Evolutionary conservation across 768 basidiomycete genomes (phyloP).

Genomic region (Calocybe gangraenosa): DNA sequence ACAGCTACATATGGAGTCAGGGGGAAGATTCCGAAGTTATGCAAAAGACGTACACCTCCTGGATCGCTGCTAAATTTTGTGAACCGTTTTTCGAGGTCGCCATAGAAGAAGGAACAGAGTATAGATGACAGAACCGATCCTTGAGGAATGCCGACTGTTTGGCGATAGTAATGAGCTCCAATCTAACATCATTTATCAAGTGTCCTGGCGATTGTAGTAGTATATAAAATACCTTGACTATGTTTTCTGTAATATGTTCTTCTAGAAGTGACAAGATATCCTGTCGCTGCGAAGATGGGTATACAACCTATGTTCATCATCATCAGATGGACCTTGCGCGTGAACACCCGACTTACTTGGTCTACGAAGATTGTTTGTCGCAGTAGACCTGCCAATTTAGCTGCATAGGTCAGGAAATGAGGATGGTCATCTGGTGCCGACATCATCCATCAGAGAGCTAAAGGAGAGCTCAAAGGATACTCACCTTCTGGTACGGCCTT

Average conservation of each 20-base stretch:
- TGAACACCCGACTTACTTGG: conserved; percentile 44
- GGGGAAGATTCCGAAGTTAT: conserved; percentile 3
- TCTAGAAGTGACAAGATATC: conserved; percentile 71
- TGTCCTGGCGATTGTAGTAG: not conserved
- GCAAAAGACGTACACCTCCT: conserved; percentile 53
- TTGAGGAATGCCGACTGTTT: conserved; percentile 94
- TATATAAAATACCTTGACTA: conserved; percentile 68
- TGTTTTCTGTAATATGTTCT: conserved; percentile 89
- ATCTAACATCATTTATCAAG: conserved; percentile 46
- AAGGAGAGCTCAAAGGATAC: not conserved
- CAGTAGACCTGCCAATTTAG: conserved; percentile 58
- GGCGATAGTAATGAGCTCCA: conserved; percentile 74
- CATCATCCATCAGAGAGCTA: not conserved
- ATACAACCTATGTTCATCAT: conserved; percentile 30
- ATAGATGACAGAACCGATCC: conserved; percentile 93
- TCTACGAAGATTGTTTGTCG: conserved; percentile 84
- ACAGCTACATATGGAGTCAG: conserved; percentile 39
- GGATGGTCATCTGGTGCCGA: conserved; percentile 60
- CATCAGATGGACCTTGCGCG: not conserved
- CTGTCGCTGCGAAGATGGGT: conserved; percentile 46
- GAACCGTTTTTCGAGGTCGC: conserved; percentile 72
- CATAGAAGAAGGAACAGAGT: conserved; percentile 95
- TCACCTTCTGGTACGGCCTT: conserved; percentile 68
- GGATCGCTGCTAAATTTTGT: conserved; percentile 50
- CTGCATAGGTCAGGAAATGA: conserved; percentile 69